A percentile compares a stretch with the other conserved stretches of the same genome.
Conservation (phyloP, 140 eudicot species). For the Erigeron philadelphicus region DNA sequence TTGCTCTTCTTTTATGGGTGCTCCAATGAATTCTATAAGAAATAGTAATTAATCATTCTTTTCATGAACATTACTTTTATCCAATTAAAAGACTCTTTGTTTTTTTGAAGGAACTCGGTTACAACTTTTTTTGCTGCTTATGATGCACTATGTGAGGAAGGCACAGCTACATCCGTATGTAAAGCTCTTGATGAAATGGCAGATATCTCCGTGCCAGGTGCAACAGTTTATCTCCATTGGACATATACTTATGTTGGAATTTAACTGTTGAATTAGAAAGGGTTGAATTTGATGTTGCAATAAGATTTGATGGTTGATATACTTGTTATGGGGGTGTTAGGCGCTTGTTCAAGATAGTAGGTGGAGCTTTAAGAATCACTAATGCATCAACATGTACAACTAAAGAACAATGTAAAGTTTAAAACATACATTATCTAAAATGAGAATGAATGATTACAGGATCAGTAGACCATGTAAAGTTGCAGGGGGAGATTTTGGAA, state of each 20-base stretch:
- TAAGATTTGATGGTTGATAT: constrained; percentile 17
- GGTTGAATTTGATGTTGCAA: background rate
- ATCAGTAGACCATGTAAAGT: constrained; percentile 73
- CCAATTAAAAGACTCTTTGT: constrained; percentile 20
- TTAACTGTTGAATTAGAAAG: constrained; percentile 8
- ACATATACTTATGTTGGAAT: constrained; percentile 15
- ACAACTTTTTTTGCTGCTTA: constrained; percentile 81
- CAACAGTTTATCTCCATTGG: constrained; percentile 17
- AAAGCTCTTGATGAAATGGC: constrained; percentile 91
- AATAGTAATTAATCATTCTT: background rate
- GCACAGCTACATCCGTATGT: constrained; percentile 90
- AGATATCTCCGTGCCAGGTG: constrained; percentile 85
- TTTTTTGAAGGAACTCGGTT: constrained; percentile 58
- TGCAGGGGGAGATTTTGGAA: constrained; percentile 91
- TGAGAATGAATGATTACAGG: constrained; percentile 30
- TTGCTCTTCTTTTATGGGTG: background rate
- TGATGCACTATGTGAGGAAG: constrained; percentile 93
- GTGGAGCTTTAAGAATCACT: background rate
- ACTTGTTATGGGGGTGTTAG: constrained; percentile 9
- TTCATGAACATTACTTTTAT: background rate
- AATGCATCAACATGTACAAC: constrained; percentile 7
- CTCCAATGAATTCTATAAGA: background rate
- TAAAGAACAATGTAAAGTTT: background rate
- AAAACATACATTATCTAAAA: background rate
- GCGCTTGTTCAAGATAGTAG: background rate